These are phyloP conservation scores for Cenchrus fungigraminus DNA, from an alignment of 176 grass and related monocot genomes.

Conservation along the genomic window DNA sequence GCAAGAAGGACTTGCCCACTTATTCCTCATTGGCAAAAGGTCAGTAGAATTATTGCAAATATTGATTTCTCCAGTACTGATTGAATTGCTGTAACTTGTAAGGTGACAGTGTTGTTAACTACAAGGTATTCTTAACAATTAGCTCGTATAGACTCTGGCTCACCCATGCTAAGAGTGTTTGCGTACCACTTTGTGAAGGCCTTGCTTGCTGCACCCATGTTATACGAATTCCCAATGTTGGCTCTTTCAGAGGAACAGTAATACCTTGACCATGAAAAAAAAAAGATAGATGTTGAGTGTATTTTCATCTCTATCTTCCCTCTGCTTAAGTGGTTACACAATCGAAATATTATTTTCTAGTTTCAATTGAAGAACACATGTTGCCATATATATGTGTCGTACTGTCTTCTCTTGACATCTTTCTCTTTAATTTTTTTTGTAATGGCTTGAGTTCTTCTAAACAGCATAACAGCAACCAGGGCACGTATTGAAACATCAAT, in stretches of 20 bases:
- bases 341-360: background rate
- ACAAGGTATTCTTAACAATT: background rate
- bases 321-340: background rate
- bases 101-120: slow-evolving; percentile 15
- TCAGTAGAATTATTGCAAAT: slow-evolving; percentile 38
- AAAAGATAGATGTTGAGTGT: background rate
- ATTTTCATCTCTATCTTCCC: slow-evolving; percentile 19
- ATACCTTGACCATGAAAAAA: slow-evolving; percentile 11
- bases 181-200: background rate
- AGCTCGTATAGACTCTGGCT: slow-evolving; percentile 9
- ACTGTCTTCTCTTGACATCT: background rate
- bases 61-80: slow-evolving; percentile 7
- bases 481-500: slow-evolving; percentile 90
- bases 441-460: slow-evolving; percentile 39
- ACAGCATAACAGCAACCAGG: slow-evolving; percentile 85
- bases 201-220: slow-evolving; percentile 18
- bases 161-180: background rate
- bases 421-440: background rate
- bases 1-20: slow-evolving; percentile 97
- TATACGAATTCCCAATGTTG: background rate
- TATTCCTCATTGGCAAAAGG: slow-evolving; percentile 93
- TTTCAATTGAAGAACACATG: slow-evolving; percentile 4
- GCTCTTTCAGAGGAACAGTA: background rate
- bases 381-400: background rate
- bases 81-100: slow-evolving; percentile 26